Percentiles rank a stretch among this genome's conserved stretches.
phyloP scores from a whole-genome alignment of 306 rosid genomes.

The Cyamopsis tetragonoloba region DNA sequence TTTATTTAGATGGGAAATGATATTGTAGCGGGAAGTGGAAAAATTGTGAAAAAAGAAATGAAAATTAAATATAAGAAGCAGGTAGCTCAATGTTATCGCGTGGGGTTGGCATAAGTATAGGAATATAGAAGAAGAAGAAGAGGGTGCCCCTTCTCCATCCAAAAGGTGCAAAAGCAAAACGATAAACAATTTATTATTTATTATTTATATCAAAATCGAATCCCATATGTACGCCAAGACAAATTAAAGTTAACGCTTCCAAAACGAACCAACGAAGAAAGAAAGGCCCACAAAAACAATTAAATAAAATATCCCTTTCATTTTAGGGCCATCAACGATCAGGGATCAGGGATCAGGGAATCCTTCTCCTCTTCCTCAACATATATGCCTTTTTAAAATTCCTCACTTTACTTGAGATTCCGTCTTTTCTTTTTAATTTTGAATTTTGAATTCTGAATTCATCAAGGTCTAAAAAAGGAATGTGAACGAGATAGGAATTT shows the following conservation, averaged over 20 bases:
- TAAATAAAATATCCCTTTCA: constrained; percentile 18
- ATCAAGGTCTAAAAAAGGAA: constrained; percentile 47
- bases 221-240: constrained; percentile 39
- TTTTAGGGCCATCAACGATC: not conserved
- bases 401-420: constrained; percentile 21
- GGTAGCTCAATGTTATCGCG: constrained; percentile 29
- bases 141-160: constrained; percentile 27
- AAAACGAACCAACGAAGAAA: constrained; percentile 3
- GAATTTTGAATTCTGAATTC: too few species aligned
- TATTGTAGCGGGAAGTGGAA: too few species aligned
- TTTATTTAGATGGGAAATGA: too few species aligned
- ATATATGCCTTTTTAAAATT: constrained; percentile 19
- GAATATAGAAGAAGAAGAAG: constrained; percentile 40
- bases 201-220: not conserved
- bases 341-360: constrained; percentile 11
- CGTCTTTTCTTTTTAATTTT: too few species aligned
- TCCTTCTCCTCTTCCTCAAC: not conserved
- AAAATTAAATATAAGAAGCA: not conserved
- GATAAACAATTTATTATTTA: too few species aligned
- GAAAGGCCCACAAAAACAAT: constrained; percentile 25
- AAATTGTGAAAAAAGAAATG: not conserved
- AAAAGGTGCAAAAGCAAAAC: not conserved
- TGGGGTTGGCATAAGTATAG: constrained; percentile 43
- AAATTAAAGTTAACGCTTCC: constrained; percentile 34
- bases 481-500: constrained; percentile 42